Conservation (phyloP, 345 rosid genomes). For the Turnera subulata region DNA sequence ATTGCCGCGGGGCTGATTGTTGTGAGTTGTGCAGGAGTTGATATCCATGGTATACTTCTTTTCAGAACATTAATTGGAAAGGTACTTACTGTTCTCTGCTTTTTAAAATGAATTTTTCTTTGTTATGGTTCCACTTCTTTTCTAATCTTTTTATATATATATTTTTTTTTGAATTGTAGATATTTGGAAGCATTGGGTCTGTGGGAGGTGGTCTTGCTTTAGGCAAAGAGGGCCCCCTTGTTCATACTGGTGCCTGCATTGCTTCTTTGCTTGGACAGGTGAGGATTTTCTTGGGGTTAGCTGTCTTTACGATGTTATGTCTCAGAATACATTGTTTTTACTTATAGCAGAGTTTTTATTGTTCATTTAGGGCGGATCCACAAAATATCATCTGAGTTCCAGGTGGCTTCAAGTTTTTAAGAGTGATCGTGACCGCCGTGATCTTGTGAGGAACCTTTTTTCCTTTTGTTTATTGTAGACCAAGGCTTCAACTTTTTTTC, state of each 20-base stretch:
- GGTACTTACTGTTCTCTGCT: constrained; percentile 35
- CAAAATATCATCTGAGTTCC: constrained; percentile 80
- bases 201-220: constrained; percentile 97
- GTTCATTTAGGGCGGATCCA: constrained; percentile 78
- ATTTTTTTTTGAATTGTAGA: constrained; percentile 37
- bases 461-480: neutral
- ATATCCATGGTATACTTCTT: constrained; percentile 81
- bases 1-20: constrained; percentile 5
- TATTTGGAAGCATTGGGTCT: constrained; percentile 96
- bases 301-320: constrained; percentile 1
- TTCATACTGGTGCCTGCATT: constrained; percentile 95
- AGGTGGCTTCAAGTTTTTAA: constrained; percentile 89
- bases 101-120: constrained; percentile 4
- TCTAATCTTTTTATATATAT: neutral
- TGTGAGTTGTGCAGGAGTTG: constrained; percentile 53
- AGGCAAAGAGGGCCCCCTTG: constrained; percentile 98
- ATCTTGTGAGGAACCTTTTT: constrained; percentile 65
- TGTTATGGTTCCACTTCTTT: neutral
- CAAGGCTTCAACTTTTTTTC: neutral
- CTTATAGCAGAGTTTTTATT: constrained; percentile 4
- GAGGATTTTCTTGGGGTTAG: constrained; percentile 17
- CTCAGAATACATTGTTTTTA: no score
- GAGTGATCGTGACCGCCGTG: constrained; percentile 89
- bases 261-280: constrained; percentile 99
- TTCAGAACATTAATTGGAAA: constrained; percentile 96